Conservation (phyloP, 306 rosid genomes). For the Delonix regia region DNA sequence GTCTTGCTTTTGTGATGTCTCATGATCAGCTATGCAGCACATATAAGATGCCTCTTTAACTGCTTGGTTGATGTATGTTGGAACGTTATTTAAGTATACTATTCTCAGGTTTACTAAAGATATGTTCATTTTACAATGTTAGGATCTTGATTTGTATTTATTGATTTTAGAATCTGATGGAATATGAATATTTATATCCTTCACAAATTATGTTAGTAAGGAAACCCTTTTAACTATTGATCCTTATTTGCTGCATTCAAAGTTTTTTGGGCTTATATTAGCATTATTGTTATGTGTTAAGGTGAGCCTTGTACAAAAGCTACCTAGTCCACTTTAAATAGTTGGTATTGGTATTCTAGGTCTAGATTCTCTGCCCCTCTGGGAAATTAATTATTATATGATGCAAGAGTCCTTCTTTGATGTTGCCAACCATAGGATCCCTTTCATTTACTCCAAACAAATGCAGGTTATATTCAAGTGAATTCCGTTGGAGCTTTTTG, state of each 20-base stretch:
- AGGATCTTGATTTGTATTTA: constrained; percentile 26
- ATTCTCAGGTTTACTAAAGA: constrained; percentile 29
- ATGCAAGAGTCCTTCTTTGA: constrained; percentile 43
- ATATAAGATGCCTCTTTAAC: constrained; percentile 73
- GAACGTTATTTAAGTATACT: constrained; percentile 53
- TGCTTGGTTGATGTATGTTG: constrained; percentile 89
- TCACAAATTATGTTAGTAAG: constrained; percentile 6
- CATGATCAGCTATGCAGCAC: constrained; percentile 71
- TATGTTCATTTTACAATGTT: constrained; percentile 35
- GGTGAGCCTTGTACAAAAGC: constrained; percentile 21
- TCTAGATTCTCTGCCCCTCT: constrained; percentile 29
- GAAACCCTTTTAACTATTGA: constrained; percentile 29
- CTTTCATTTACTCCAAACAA: constrained; percentile 47
- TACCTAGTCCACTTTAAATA: constrained; percentile 22
- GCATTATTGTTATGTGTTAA: constrained; percentile 18
- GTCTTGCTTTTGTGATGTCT: constrained; percentile 56
- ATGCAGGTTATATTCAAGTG: constrained; percentile 69
- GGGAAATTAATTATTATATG: constrained; percentile 35
- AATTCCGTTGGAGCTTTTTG: constrained; percentile 78
- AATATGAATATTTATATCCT: constrained; percentile 23
- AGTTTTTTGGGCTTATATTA: constrained; percentile 21
- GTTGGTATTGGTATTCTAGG: constrained; percentile 19
- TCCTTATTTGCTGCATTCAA: constrained; percentile 26
- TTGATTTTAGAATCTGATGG: constrained; percentile 31
- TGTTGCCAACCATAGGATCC: constrained; percentile 56